Evolutionary conservation across 345 rosid species (phyloP), one percentile per base, ranked within the genome.

Genomic region (Eucalyptus erythrocorys): DNA sequence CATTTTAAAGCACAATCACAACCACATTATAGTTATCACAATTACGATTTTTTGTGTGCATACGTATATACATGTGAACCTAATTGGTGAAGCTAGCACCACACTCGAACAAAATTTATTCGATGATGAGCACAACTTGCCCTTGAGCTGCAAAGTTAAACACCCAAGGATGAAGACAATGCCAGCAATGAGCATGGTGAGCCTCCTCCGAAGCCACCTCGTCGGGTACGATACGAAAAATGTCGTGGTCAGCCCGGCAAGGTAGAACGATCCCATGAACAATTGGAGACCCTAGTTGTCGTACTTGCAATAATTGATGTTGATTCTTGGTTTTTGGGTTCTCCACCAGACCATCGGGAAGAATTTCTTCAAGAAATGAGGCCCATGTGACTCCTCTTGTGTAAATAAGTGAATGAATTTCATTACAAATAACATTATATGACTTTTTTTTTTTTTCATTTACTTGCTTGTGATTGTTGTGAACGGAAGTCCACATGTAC

Each of bases 71-170:
- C 7, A 19, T 6, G n/a, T 16, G 64, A 21, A 95, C 95, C 95
- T 96, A 98, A 89, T 95, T 96, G 53, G 96, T 98, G 27, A 96
- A 96, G 19, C 99, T 96, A 86, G 96, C 97, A 1, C 99, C 98
- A 88, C 98, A 96, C 24, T 98, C 96, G 15, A 50, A 50, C 53
- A 50, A 16, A 50, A 97, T 94, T 90, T 98, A 86, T 17, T 97
- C 99, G 30, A 94, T 86, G 87, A 97, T 96, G 89, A 97, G 98
- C 99, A 94, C 94, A 89, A 95, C 96, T 19, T 96, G 92, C 89
- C 96, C 88, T 87, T 94, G 94, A 80, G 99, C 97, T 15, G 95
- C 95, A 16, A 95, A 37, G 85, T 96, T 97, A 49, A 96, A 89
- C n/a, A 88, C 85, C 99, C 99, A 7, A 88, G 55, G 6, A 96